Evolutionary conservation across 2,329 filamentous ascomycete genomes (phyloP), one percentile per base, ranked within the genome.

Genomic region (Volutella citrinella): DNA sequence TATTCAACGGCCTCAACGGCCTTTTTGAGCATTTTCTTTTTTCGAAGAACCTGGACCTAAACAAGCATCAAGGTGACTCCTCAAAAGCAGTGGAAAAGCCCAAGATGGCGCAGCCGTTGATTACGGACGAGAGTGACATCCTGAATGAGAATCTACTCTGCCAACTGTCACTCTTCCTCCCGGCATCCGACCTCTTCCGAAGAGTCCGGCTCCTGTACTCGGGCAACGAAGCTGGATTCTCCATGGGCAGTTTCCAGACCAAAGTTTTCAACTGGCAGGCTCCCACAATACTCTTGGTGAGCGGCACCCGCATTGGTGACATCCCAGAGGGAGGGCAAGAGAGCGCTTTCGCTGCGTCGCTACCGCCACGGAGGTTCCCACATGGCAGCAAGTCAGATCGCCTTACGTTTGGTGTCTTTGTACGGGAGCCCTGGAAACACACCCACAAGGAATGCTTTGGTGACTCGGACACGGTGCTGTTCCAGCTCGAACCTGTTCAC

Each of bases 21-120:
- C 63, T 89, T 2, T 88, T 87, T 54, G 82, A 87, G 45, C 80
- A 82, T 53, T 87, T 89, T 46, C 69, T 88, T 17, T 89, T 87
- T 49, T 83, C 81, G 17, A 83, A 81, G 49, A 81, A 82, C 44
- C 66, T 87, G 15, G 78, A 86, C 46, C 74, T 86, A 32, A 77
- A 75, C 4, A 79, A 74, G 51, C 67, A 63, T 27, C 71, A 68
- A 24, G 40, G 45, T 23, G 45, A 43, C 25, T 42, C 36, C 31
- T 43, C 34, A 19, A 37, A 43, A 19, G 27, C 36, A 8, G 42
- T 33, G 22, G 40, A 40, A 13, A 31, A 27, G 6, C 40, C 20
- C 25, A 58, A 60, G 23, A 33, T 54, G 4, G 58, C 60, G 4
- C 69, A 72, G 32, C 75, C 79, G 4, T 54, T 81, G 15, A 54